Evolutionary conservation across 1,284 basidiomycete species (phyloP), one percentile per base, ranked within the genome.

Genomic region (Moesziomyces globuligerus): DNA sequence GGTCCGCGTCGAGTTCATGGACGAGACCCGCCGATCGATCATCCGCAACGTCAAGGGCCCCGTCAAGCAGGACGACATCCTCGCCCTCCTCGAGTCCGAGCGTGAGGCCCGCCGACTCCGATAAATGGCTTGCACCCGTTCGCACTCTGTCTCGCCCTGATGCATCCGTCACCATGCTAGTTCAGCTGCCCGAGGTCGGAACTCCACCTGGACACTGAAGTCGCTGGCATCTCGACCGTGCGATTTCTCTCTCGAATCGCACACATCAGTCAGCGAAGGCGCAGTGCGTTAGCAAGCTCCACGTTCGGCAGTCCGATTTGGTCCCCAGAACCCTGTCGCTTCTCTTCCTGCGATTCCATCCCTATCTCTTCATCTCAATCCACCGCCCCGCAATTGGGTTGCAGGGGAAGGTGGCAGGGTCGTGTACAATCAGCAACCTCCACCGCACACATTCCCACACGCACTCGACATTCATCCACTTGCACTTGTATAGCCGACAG

Each of bases 21-120:
- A 98, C 85, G 95, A 98, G 85, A 89, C 91, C 53, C 89, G 89
- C 79, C 92, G 96, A 81, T 91, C 91, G 75, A 96, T 99, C 86
- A 96, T 98, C 86, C 92, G 95, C 78, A 98, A 98, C 87, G 96
- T 98, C 82, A 98, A 98, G 87, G 96, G 96, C 24, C 94, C 95
- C 74, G 94, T 98, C 75, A 88, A 93, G 78, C 91, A 93, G 85
- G 89, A 94, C 85, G 96, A 99, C 85, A 98, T 98, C 83, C 88
- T 99, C 76, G 94, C 94, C 80, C 87, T 99, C 79, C 88, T 98
- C 84, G 96, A 99, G 88, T 92, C 91, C 85, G 96, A 99, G 87
- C 93, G 96, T 87, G 96, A 99, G 87, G 96, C 96, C 83, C 93
- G 96, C 94, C 68, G 68, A 50, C 68, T 71, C 49, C 68, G 68